Evolutionary conservation across 805 yeast species (phyloP), one percentile per base, ranked within the genome.

Genomic region (Starmerella stigmatis): DNA sequence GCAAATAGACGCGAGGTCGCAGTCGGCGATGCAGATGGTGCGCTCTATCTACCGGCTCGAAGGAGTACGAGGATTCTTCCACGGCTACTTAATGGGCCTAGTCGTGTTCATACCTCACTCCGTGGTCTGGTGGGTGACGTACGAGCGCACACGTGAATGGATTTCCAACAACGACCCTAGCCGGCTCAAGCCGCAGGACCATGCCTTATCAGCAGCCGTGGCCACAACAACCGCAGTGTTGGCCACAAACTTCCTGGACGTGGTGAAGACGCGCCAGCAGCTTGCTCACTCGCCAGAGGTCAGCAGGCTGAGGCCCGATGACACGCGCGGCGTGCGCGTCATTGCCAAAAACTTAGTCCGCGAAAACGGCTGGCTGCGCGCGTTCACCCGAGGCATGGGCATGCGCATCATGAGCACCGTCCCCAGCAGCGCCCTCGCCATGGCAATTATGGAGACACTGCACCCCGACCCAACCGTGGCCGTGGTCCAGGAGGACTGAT

Each of bases 11-110:
- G 49, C 55, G 27, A 22, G 22, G 21, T 26, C 43, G 16, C 42
- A 38, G 27, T 40, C 44, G 3, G 43, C 54, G 6, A 15, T 33
- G 48, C 47, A 48, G 30, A 51, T 61, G 13, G 39, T 64, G 17
- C 40, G 48, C 12, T 34, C 45, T 12, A 61, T 89, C 25, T 76
- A 70, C 57, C 62, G 61, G 31, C 62, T 65, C 0, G 94, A 84
- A 56, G 97, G 96, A 2, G 19, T 81, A 37, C 65, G 62, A 45
- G 97, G 96, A 4, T 71, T 82, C 52, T 88, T 77, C 65, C 73
- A 94, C 53, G 98, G 98, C 10, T 67, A 67, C 50, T 64, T 66
- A 63, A 62, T 67, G 69, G 70, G 71, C 6, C 56, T 67, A 13
- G 68, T 55, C 4, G 71, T 67, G 26, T 67, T 64, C 51, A 53